Base-by-base conservation (phyloP, 2,329 filamentous ascomycete species). In the Fusarium newnesense region DNA sequence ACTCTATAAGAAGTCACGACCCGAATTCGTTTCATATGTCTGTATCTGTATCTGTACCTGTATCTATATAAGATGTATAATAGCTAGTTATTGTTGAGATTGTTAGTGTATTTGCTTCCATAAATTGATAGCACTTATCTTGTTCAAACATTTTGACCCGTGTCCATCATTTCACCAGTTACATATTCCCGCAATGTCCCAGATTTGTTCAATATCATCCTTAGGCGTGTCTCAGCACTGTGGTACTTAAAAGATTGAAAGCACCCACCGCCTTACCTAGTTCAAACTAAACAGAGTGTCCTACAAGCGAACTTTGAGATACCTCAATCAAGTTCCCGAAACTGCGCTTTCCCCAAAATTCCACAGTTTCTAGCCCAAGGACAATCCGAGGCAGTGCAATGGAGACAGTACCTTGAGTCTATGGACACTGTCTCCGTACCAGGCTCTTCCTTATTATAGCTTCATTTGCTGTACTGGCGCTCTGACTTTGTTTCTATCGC, bases 1-100 rank as follows among this genome's bases (percentile, higher is more conserved):
- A 42, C 60, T 19, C 19, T 46, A 6, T 36, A 49, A 58, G 54
- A 28, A 28, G 40, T 49, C 32, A 36, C 32, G 54, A 30, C 60
- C 54, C 32, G 39, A 34, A 30, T 47, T 54, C 40, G 39, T 68
- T 54, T 72, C 65, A 32, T 73, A 61, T 67, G 46, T 73, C 46
- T 40, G 26, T 28, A 49, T 21, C n/a, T 62, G 21, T 60, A 62
- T 39, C 21, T 58, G n/a, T 47, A 46, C 11, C 30, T 58, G 30
- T 60, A 62, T 52, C n/a, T 47, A 8, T n/a, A 19, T 49, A 36
- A 12, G 32, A 16, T 69, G 65, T 69, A 69, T 67, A 66, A 57
- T 69, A 69, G 65, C 37, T 49, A 21, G 36, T 32, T 36, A 24
- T 39, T 19, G 11, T 54, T 26, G 8, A 70, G 42, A 40, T 44